These are phyloP conservation scores for Penicillium cosmopolitanum DNA, from an alignment of 495 filamentous ascomycete species.

Conservation along the genomic window DNA sequence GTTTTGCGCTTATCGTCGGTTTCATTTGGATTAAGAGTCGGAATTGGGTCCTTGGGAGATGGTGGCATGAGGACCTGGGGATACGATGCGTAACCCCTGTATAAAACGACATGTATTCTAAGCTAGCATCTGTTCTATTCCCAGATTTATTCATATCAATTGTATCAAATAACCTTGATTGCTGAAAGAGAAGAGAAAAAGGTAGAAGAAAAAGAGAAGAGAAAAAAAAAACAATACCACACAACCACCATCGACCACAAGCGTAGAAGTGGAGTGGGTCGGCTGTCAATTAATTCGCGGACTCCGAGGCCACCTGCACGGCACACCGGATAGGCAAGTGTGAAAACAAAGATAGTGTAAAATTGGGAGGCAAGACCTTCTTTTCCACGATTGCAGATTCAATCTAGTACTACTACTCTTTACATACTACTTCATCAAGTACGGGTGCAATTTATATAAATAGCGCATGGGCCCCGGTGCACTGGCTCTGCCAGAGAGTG, in stretches of 20 bases:
- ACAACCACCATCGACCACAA: background rate
- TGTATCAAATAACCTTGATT: background rate
- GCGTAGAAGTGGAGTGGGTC: background rate
- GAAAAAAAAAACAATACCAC: background rate
- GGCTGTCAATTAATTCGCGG: background rate
- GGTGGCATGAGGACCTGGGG: constrained; percentile 1
- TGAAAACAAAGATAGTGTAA: background rate
- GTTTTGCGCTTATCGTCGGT: background rate
- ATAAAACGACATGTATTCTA: constrained; percentile 31
- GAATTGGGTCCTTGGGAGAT: background rate
- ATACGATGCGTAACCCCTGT: constrained; percentile 7
- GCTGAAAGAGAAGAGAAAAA: background rate
- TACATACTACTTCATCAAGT: no score
- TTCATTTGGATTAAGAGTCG: background rate
- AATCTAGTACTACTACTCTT: no score
- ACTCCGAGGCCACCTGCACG: background rate
- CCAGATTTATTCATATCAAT: constrained; percentile 16
- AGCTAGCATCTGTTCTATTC: constrained; percentile 23
- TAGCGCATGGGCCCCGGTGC: background rate
- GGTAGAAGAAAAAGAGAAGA: background rate
- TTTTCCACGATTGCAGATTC: no score
- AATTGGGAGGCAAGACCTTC: background rate
- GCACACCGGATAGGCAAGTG: background rate
- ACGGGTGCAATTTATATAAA: background rate
- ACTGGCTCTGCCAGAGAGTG: background rate